Percentiles rank a stretch among this genome's conserved stretches.
Evolutionary conservation across 2,329 filamentous ascomycete genomes (phyloP).

Genomic region (Trichoderma cornu-damae): DNA sequence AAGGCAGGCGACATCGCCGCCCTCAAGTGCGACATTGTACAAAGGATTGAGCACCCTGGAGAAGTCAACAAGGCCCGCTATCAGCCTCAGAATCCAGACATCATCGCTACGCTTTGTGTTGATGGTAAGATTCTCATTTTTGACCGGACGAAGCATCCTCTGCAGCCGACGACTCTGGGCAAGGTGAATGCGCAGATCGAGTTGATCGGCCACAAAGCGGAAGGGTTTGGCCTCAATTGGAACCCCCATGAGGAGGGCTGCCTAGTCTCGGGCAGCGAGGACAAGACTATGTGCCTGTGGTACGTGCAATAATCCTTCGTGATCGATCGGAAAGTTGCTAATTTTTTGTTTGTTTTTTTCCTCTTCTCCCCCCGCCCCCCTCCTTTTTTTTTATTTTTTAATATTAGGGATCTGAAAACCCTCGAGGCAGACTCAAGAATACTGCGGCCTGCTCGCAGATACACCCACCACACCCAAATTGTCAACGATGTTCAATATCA

Average conservation of each 20-base stretch:
- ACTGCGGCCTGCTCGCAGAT: conserved; percentile 67
- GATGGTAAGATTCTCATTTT: conserved; percentile 88
- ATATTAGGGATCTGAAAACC: conserved; percentile 70
- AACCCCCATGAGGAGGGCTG: conserved; percentile 77
- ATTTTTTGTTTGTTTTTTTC: conserved; percentile 22
- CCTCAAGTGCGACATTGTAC: conserved; percentile 86
- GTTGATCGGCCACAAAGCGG: conserved; percentile 75
- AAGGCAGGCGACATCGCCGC: conserved; percentile 63
- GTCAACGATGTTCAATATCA: conserved; percentile 98
- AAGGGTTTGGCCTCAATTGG: conserved; percentile 93
- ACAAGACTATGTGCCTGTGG: conserved; percentile 89
- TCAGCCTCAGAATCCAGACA: conserved; percentile 93
- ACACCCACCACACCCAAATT: conserved; percentile 81
- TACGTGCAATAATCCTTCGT: conserved; percentile 37
- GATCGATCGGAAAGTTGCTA: conserved; percentile 4
- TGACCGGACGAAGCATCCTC: conserved; percentile 89
- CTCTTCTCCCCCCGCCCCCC: too few relatives aligned
- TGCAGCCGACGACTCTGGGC: conserved; percentile 58
- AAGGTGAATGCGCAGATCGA: conserved; percentile 77
- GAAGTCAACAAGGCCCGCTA: conserved; percentile 99
- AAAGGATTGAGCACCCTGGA: conserved; percentile 92
- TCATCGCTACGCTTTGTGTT: conserved; percentile 88
- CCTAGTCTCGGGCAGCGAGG: conserved; percentile 85
- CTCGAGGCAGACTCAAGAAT: conserved; percentile 65
- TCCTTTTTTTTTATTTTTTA: too few relatives aligned